A percentile compares a stretch with the other conserved stretches of the same genome.
These are phyloP conservation scores for Macadamia tetraphylla DNA, from an alignment of 164 flowering plant genomes.

Conservation along the genomic window DNA sequence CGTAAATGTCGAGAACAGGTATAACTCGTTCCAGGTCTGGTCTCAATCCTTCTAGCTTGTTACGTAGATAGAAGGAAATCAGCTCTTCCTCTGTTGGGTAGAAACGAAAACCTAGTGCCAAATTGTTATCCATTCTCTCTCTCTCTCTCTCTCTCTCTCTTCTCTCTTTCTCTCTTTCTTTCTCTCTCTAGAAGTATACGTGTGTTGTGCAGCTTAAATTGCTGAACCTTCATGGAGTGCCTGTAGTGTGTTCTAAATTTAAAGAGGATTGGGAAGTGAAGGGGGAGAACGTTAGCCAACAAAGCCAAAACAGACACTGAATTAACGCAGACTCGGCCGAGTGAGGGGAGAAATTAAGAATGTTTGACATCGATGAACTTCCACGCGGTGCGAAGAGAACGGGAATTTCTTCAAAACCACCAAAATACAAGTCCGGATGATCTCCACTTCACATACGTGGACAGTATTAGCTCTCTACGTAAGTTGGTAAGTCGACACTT, in stretches of 20 bases:
- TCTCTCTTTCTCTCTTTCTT: background rate
- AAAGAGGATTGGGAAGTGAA: background rate
- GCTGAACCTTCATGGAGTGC: no score
- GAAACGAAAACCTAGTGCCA: constrained; percentile 45
- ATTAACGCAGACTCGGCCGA: background rate
- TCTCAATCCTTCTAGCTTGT: constrained; percentile 33
- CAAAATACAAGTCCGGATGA: no score
- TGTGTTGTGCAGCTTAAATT: no score
- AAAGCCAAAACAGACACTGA: background rate
- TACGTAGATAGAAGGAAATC: constrained; percentile 40
- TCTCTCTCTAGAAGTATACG: no score
- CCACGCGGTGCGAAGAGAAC: background rate
- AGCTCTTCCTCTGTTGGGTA: constrained; percentile 67
- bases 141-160: no score
- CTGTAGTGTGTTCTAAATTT: background rate
- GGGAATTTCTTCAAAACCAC: background rate
- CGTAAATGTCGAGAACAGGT: constrained; percentile 38
- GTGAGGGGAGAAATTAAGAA: background rate
- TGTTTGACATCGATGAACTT: background rate
- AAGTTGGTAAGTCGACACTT: no score
- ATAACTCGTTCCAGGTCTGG: constrained; percentile 29
- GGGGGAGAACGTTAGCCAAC: background rate
- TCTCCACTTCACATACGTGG: no score
- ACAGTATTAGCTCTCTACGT: no score
- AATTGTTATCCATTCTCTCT: background rate